Evolutionary conservation across 2,329 filamentous ascomycete genomes (phyloP).

Genomic region (Aspergillus quadricinctus): DNA sequence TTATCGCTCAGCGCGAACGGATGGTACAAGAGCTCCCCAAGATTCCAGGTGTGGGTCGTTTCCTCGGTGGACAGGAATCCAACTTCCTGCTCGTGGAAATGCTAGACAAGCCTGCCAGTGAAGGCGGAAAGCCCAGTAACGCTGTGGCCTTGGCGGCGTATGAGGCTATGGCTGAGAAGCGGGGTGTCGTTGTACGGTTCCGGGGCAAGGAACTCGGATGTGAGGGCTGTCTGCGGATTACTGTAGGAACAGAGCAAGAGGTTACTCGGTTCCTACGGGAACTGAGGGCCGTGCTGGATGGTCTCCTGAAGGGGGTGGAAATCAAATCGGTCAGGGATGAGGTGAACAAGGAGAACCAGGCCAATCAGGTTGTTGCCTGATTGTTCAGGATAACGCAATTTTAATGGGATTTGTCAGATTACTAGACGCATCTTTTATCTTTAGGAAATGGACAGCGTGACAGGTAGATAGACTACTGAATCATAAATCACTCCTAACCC

Average conservation of each 20-base stretch:
- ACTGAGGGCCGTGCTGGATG: constrained; percentile 51
- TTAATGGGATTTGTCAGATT: not conserved
- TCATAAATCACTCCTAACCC: not conserved
- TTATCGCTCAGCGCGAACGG: constrained; percentile 72
- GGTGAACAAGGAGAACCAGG: constrained; percentile 45
- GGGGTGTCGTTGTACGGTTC: constrained; percentile 89
- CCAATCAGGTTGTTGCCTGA: constrained; percentile 14
- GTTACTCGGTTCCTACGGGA: constrained; percentile 73
- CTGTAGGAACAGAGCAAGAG: constrained; percentile 84
- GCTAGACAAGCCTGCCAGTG: constrained; percentile 55
- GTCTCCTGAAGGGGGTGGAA: constrained; percentile 41
- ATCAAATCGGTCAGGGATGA: constrained; percentile 35
- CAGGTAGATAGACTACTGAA: not conserved
- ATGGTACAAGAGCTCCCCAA: constrained; percentile 68
- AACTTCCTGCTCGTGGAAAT: constrained; percentile 95
- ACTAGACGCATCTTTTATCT: not conserved
- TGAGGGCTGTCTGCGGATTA: constrained; percentile 82
- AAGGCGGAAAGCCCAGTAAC: constrained; percentile 71
- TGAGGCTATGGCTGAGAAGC: constrained; percentile 74
- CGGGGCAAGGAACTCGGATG: constrained; percentile 90
- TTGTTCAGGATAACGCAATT: not conserved
- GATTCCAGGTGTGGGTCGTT: constrained; percentile 72
- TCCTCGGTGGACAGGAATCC: constrained; percentile 72
- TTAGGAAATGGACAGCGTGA: not conserved
- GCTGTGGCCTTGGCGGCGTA: constrained; percentile 73